Evolutionary conservation across 2,329 filamentous ascomycete genomes (phyloP).

Genomic region (Colletotrichum tanaceti): DNA sequence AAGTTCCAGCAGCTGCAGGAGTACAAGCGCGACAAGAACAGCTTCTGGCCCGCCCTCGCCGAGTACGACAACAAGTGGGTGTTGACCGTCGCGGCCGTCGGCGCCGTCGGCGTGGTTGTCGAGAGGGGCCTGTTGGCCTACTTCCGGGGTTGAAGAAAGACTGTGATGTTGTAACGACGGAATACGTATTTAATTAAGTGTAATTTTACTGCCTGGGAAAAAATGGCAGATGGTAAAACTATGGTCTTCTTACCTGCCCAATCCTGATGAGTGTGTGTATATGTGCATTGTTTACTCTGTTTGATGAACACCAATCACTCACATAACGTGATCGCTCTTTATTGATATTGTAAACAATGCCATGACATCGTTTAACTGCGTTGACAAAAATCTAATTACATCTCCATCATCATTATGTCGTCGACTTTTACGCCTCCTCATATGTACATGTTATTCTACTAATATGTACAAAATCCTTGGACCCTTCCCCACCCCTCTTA

Average conservation of each 20-base stretch:
- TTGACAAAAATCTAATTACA: not conserved
- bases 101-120: conserved; percentile 59
- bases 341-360: no score
- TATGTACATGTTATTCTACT: no score
- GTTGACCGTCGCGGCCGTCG: conserved; percentile 63
- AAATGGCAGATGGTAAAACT: not conserved
- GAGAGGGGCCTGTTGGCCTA: conserved; percentile 49
- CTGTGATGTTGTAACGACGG: no score
- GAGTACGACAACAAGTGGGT: conserved; percentile 68
- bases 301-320: no score
- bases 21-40: conserved; percentile 66
- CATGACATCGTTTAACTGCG: not conserved
- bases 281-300: no score
- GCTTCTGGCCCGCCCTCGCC: conserved; percentile 66
- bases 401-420: no score
- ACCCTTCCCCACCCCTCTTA: no score
- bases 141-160: conserved; percentile 1
- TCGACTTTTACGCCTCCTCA: no score
- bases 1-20: conserved; percentile 65
- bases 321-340: no score
- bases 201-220: not conserved
- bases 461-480: no score
- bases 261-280: no score
- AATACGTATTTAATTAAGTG: conserved; percentile 11
- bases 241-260: no score